A percentile compares a stretch with the other conserved stretches of the same genome.
phyloP scores from a whole-genome alignment of 768 basidiomycete species.

The Holtermannia corniformis region DNA sequence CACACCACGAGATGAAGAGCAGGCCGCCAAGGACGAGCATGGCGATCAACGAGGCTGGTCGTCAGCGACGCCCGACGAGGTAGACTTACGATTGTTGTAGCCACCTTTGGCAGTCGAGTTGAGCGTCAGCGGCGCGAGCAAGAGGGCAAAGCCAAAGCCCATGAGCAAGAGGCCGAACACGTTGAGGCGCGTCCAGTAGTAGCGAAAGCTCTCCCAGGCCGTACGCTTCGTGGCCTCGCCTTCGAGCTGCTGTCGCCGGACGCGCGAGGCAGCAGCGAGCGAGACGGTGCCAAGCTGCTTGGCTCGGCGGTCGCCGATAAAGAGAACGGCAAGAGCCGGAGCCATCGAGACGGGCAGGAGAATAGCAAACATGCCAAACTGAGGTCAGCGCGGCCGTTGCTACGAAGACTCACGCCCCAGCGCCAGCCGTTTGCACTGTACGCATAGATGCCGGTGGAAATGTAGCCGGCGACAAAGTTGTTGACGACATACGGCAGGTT shows the following conservation, averaged over 20 bases:
- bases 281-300: conserved; percentile 25
- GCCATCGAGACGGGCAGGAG: conserved; percentile 29
- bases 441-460: conserved; percentile 21
- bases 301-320: conserved; percentile 30
- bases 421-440: conserved; percentile 33
- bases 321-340: conserved; percentile 29
- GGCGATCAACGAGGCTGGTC: conserved; percentile 42
- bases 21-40: conserved; percentile 47
- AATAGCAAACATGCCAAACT: conserved; percentile 37
- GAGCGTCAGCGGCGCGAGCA: conserved; percentile 33
- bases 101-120: conserved; percentile 19
- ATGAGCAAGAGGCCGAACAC: conserved; percentile 30
- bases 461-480: conserved; percentile 33
- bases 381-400: neutral
- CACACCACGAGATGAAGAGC: conserved; percentile 40
- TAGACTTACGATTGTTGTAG: conserved; percentile 25
- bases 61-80: conserved; percentile 1
- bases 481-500: conserved; percentile 32
- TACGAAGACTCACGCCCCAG: conserved; percentile 32
- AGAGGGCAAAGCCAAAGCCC: conserved; percentile 22
- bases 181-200: conserved; percentile 22
- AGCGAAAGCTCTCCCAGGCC: conserved; percentile 3
- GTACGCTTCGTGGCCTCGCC: conserved; percentile 4
- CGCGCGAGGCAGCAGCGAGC: conserved; percentile 24
- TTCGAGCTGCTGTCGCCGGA: conserved; percentile 9